These are phyloP conservation scores for Pseudogymnoascus sp. DNA, from an alignment of 2,329 filamentous ascomycete species.

Conservation along the genomic window DNA sequence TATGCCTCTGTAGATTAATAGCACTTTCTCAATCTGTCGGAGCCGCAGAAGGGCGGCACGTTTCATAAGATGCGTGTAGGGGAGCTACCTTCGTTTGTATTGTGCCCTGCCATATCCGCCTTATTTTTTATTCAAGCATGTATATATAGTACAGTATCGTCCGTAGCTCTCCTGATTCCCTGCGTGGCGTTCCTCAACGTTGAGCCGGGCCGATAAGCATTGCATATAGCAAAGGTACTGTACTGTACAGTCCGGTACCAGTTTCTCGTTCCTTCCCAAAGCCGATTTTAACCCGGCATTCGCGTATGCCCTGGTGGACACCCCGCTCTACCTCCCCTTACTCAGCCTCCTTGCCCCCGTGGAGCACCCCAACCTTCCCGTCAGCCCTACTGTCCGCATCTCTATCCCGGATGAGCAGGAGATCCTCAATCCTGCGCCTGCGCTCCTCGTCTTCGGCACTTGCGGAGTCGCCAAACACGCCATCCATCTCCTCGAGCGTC, in stretches of 20 bases:
- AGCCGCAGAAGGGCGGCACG: neutral
- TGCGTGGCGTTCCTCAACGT: neutral
- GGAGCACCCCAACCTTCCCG: neutral
- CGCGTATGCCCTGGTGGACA: neutral
- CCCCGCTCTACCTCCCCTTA: neutral
- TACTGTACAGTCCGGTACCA: neutral
- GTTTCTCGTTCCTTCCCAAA: neutral
- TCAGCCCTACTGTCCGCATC: neutral
- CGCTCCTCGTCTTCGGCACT: conserved; percentile 8
- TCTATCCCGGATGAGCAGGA: neutral
- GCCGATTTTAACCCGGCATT: neutral
- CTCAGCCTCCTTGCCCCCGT: neutral
- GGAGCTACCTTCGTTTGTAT: neutral
- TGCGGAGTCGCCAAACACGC: conserved; percentile 21
- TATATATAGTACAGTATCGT: neutral
- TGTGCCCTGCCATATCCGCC: neutral
- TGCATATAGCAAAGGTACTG: neutral
- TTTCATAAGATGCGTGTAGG: neutral
- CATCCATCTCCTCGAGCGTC: conserved; percentile 47
- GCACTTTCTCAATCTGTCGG: neutral
- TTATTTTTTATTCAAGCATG: neutral
- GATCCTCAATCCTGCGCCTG: neutral
- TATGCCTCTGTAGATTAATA: neutral
- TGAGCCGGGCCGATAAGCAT: conserved; percentile 6
- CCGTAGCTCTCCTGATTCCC: neutral